phyloP scores from a whole-genome alignment of 305 asterid genomes.

The Lippia alba region DNA sequence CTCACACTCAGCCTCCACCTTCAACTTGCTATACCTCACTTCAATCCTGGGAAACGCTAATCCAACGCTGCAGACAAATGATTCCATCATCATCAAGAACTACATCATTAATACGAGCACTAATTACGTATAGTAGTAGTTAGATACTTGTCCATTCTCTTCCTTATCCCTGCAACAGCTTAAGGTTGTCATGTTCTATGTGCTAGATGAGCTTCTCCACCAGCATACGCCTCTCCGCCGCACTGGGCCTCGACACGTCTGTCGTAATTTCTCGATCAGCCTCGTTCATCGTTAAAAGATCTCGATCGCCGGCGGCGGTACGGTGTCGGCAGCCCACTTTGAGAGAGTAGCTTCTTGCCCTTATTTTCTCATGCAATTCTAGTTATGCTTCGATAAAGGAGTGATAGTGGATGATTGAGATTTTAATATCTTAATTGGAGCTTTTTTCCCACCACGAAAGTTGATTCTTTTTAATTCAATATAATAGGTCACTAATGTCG shows the following conservation, averaged over 20 bases:
- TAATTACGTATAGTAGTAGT: too few relatives aligned
- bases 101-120: too few relatives aligned
- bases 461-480: too few relatives aligned
- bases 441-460: too few relatives aligned
- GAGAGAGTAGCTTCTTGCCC: too few relatives aligned
- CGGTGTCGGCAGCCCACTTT: too few relatives aligned
- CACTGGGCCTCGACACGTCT: slow-evolving; percentile 41
- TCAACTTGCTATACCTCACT: slow-evolving; percentile 30
- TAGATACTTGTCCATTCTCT: slow-evolving; percentile 39
- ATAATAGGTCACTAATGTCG: too few relatives aligned
- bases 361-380: too few relatives aligned
- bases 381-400: too few relatives aligned
- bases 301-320: slow-evolving; percentile 30
- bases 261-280: not conserved
- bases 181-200: slow-evolving; percentile 40
- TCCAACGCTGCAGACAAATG: slow-evolving; percentile 50
- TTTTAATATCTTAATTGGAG: too few relatives aligned
- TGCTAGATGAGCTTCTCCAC: slow-evolving; percentile 42
- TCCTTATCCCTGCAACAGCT: slow-evolving; percentile 37
- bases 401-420: too few relatives aligned
- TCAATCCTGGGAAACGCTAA: slow-evolving; percentile 36
- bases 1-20: slow-evolving; percentile 37
- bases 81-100: too few relatives aligned
- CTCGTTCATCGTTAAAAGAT: slow-evolving; percentile 37
- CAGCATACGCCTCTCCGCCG: slow-evolving; percentile 35